Evolutionary conservation across 805 yeast species (phyloP), one percentile per base, ranked within the genome.

Genomic region (Pichia kluyveri): DNA sequence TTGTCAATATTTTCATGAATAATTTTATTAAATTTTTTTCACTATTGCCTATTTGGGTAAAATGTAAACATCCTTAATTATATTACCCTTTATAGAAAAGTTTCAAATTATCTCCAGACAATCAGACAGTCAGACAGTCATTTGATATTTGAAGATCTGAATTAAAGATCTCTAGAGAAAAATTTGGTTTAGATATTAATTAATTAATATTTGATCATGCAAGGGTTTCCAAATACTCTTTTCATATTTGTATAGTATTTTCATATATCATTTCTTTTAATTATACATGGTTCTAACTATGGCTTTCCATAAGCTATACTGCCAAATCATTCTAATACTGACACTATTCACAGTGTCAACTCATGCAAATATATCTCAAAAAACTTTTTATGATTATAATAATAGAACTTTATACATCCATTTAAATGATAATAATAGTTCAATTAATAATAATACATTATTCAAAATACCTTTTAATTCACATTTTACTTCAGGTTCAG

Each of bases 341-440:
- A 8, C 23, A 37, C 2, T 17, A 18, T 37, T 37, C 4, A 8
- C 17, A 8, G 6, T 3, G 2, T 34, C 17, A 34, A 14, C 38
- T 4, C 8, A 7, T 4, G 45, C 45, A 5, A 30, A 38, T 14
- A 17, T 44, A 6, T 27, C 43, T 14, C 60, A 54, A 23, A 60
- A 62, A 38, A 56, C 68, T 4, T 51, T 63, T 1, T 66, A 65
- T 50, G 60, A 65, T 50, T 65, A 60, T 49, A 42, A 54, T 40
- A 64, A 63, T 44, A 53, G 59, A 42, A 65, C 66, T 6, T 56
- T 56, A 8, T 66, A 61, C 48, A 49, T 64, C 5, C 60, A 58
- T 23, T 45, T 62, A 15, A 48, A 48, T 34, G 51, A 44, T 5
- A 38, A 43, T n/a, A 19, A 40, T 19, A 4, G 7, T 27, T 27